A percentile compares a stretch with the other conserved stretches of the same genome.
phyloP scores from a whole-genome alignment of 2,329 filamentous ascomycete genomes.

The Aspergillus viridinutans region DNA sequence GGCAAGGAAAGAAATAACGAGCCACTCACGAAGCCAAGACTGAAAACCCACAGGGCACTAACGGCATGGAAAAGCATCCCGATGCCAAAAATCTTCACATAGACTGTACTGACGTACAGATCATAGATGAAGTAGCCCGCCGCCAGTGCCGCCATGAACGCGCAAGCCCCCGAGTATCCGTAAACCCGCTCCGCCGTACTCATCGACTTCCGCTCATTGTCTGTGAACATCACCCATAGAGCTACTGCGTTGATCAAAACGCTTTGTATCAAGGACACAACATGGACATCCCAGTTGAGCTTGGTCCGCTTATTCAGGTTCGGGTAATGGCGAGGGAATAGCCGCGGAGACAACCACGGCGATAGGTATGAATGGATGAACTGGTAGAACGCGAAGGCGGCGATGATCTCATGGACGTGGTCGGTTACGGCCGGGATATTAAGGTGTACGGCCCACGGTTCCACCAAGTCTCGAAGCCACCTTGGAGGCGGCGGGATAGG shows the following conservation, averaged over 20 bases:
- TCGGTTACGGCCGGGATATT: constrained; percentile 53
- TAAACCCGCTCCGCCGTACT: constrained; percentile 52
- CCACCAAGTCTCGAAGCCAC: constrained; percentile 45
- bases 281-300: constrained; percentile 64
- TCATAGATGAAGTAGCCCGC: constrained; percentile 64
- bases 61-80: constrained; percentile 61
- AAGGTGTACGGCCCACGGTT: constrained; percentile 50
- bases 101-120: constrained; percentile 51
- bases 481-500: constrained; percentile 47
- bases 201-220: constrained; percentile 54
- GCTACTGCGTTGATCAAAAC: constrained; percentile 53
- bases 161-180: constrained; percentile 58
- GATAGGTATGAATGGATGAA: constrained; percentile 52
- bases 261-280: constrained; percentile 59
- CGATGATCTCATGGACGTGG: constrained; percentile 59
- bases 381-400: constrained; percentile 55
- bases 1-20: neutral
- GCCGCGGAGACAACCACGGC: constrained; percentile 49
- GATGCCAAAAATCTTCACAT: constrained; percentile 56
- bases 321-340: constrained; percentile 55
- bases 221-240: constrained; percentile 55
- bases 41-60: constrained; percentile 58
- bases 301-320: constrained; percentile 52
- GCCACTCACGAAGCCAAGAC: constrained; percentile 58
- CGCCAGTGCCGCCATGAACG: constrained; percentile 57